Conservation (phyloP, 306 rosid genomes). For the Glycine tomentella region DNA sequence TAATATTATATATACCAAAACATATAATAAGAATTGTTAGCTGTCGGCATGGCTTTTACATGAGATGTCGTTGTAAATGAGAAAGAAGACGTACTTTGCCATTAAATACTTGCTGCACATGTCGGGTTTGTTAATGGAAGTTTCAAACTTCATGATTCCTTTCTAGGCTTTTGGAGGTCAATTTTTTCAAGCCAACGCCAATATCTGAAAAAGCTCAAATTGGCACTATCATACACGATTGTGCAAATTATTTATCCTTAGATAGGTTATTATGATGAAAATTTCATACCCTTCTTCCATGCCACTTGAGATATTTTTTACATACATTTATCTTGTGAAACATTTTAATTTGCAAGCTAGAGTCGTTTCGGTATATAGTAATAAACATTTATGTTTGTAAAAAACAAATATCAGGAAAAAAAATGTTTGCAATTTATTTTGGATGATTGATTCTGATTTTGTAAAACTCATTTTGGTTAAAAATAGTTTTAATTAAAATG, state of each 20-base stretch:
- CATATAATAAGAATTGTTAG: neutral
- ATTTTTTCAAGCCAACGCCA: neutral
- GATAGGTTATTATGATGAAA: neutral
- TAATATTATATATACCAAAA: no score
- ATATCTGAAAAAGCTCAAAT: neutral
- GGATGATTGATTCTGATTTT: no score
- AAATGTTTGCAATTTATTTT: no score
- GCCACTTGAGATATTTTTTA: neutral
- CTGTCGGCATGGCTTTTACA: constrained; percentile 5
- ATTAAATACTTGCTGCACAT: constrained; percentile 23
- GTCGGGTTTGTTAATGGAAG: neutral
- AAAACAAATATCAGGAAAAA: no score
- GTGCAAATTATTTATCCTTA: neutral
- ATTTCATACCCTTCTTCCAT: no score
- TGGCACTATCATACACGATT: neutral
- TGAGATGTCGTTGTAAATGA: neutral
- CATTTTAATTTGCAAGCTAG: neutral
- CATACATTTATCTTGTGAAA: neutral
- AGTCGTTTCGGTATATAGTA: neutral
- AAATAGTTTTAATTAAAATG: no score
- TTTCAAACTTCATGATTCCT: neutral
- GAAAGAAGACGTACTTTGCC: constrained; percentile 17
- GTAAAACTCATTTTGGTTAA: no score
- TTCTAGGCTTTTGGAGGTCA: neutral
- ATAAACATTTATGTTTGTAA: neutral